Base-by-base conservation (phyloP, 2,329 filamentous ascomycete genomes). In the Fusarium sp. region DNA sequence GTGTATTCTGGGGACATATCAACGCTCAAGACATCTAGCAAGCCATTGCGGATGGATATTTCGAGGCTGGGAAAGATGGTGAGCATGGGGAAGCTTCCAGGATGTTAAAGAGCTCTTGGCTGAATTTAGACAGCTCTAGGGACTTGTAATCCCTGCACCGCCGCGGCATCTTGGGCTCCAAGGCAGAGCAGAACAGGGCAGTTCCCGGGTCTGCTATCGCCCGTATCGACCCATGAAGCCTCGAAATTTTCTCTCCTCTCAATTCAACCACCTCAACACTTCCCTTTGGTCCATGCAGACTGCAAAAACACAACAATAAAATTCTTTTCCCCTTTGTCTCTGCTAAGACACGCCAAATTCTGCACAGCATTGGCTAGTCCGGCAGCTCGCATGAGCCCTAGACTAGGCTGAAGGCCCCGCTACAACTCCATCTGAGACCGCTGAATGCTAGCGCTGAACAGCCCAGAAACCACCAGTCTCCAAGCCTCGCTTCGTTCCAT, bases 341-440 rank as follows among this genome's bases (percentile, higher is more conserved):
- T 50, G 39, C 54, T 48, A 42, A 63, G 55, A 21, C 29, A 21
- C 25, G 23, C 46, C 57, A 55, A 23, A 41, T 46, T 50, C 76
- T 80, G 76, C 79, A 79, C 74, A 76, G 76, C 80, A 83, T 83
- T 83, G 81, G 80, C 73, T 80, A 74, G 69, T 23, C 47, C 56
- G 60, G 65, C 54, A 66, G 58, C 69, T 71, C 62, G 71, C 65
- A 70, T 69, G 65, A 70, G 71, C 66, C 71, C 65, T 67, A 66
- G 65, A 54, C 60, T 60, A 63, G 62, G 43, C 53, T 54, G 46
- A 58, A 48, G 50, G 68, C 61, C 70, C 68, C 71, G 63, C 71
- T 59, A 60, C 58, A 62, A 42, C 67, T 66, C 55, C 63, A 63
- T 72, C 57, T 52, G 33, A 35, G 33, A 31, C 36, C 39, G 43